phyloP scores from a whole-genome alignment of 108 stramenopile genomes.

The Fragilaria radians region DNA sequence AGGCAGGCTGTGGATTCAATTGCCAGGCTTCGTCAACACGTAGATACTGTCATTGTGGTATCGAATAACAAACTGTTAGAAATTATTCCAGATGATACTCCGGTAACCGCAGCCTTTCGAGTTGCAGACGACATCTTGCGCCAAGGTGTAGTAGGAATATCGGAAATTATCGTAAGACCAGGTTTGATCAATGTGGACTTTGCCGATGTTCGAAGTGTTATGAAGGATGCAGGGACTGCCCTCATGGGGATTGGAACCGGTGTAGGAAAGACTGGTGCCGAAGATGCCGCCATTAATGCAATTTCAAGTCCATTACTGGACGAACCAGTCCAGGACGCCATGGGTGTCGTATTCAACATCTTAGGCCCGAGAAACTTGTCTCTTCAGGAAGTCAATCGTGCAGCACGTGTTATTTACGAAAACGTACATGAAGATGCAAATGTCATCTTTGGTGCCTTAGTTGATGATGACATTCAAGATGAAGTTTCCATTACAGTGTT shows the following conservation, averaged over 20 bases:
- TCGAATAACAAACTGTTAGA: slow-evolving; percentile 90
- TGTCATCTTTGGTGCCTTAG: slow-evolving; percentile 91
- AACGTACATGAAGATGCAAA: slow-evolving; percentile 90
- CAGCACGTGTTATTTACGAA: slow-evolving; percentile 86
- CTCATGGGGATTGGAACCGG: slow-evolving; percentile 91
- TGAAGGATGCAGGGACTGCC: slow-evolving; percentile 89
- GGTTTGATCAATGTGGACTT: slow-evolving; percentile 93
- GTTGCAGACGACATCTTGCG: slow-evolving; percentile 91
- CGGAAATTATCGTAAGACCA: slow-evolving; percentile 87
- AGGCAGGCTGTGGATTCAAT: slow-evolving; percentile 79
- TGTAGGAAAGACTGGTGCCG: slow-evolving; percentile 74
- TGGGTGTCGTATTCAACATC: slow-evolving; percentile 90
- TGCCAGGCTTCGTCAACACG: slow-evolving; percentile 58
- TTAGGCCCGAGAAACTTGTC: slow-evolving; percentile 82
- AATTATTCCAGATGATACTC: slow-evolving; percentile 89
- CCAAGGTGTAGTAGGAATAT: slow-evolving; percentile 89
- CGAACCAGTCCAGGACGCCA: slow-evolving; percentile 82
- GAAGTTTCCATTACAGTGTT: slow-evolving; percentile 88
- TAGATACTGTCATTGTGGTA: slow-evolving; percentile 92
- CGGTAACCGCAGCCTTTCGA: slow-evolving; percentile 79
- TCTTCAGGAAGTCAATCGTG: slow-evolving; percentile 86
- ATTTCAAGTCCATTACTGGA: slow-evolving; percentile 86
- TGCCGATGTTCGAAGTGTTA: slow-evolving; percentile 88
- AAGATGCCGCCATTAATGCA: slow-evolving; percentile 86
- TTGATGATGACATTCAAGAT: slow-evolving; percentile 84